These are phyloP conservation scores for Phoma herbarum DNA, from an alignment of 2,329 filamentous ascomycete species.

Conservation along the genomic window DNA sequence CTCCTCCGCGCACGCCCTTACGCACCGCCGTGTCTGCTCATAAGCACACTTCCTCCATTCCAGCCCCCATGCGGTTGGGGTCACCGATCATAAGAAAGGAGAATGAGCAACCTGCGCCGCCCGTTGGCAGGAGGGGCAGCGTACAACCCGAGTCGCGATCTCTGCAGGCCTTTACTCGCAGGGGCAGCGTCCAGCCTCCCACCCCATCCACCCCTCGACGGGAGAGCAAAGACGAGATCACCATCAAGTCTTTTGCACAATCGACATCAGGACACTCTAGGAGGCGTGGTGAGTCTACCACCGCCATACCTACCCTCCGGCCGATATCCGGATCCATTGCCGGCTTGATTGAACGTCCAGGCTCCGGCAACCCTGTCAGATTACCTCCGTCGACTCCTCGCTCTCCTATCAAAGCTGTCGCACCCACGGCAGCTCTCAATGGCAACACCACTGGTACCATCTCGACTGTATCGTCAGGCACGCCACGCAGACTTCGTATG, in stretches of 20 bases:
- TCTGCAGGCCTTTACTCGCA: slow-evolving; percentile 24
- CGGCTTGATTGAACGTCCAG: slow-evolving; percentile 61
- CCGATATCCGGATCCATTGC: slow-evolving; percentile 48
- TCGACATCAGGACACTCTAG: slow-evolving; percentile 45
- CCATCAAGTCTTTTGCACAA: slow-evolving; percentile 48
- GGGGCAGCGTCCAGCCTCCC: slow-evolving; percentile 37
- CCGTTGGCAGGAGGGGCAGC: slow-evolving; percentile 18
- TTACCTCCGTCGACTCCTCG: slow-evolving; percentile 60
- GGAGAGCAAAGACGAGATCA: slow-evolving; percentile 47
- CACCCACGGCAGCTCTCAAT: slow-evolving; percentile 1
- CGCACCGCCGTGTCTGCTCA: slow-evolving; percentile 43
- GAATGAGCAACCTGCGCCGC: slow-evolving; percentile 52
- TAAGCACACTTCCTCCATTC: slow-evolving; percentile 52
- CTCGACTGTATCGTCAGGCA: slow-evolving; percentile 27
- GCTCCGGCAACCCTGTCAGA: slow-evolving; percentile 64
- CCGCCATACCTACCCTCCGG: slow-evolving; percentile 60
- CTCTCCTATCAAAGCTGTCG: slow-evolving; percentile 39
- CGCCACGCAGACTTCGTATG: slow-evolving; percentile 54
- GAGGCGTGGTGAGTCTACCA: slow-evolving; percentile 56
- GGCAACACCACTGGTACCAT: slow-evolving; percentile 19
- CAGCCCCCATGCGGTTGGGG: slow-evolving; percentile 53
- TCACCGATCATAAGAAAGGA: slow-evolving; percentile 58
- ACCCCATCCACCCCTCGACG: slow-evolving; percentile 25
- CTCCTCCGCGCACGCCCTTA: slow-evolving; percentile 46
- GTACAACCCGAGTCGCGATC: slow-evolving; percentile 15